phyloP scores from a whole-genome alignment of 202 grass and related monocot species.

The Eragrostis tef region DNA sequence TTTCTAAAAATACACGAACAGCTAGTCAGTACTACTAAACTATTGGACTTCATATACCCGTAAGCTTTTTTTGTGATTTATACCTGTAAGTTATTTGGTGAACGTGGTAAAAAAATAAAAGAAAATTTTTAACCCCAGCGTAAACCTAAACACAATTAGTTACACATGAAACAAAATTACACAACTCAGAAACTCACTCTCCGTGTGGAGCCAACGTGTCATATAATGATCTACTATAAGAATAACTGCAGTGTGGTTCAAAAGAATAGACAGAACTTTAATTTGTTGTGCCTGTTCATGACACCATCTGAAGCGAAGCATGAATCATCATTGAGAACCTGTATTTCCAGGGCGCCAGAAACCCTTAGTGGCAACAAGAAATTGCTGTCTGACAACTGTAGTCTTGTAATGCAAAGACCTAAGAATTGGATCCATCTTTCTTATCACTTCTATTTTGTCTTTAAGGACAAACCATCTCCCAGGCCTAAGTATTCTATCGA shows the following conservation, averaged over 20 bases:
- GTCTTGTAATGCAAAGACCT: constrained; percentile 70
- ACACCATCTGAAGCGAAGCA: constrained; percentile 11
- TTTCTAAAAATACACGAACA: constrained; percentile 2
- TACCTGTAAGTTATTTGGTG: constrained; percentile 1
- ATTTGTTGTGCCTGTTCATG: constrained; percentile 14
- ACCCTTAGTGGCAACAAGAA: constrained; percentile 77
- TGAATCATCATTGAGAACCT: constrained; percentile 33
- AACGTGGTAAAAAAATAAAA: background rate
- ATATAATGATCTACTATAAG: constrained; percentile 27
- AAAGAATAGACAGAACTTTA: constrained; percentile 20
- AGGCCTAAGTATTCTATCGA: constrained; percentile 86
- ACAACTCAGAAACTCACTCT: constrained; percentile 7
- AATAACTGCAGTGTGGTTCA: constrained; percentile 36
- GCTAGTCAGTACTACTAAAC: constrained; percentile 6
- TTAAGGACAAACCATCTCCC: constrained; percentile 81
- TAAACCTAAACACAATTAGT: background rate
- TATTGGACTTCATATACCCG: constrained; percentile 22
- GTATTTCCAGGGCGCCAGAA: constrained; percentile 68
- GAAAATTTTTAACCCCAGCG: background rate
- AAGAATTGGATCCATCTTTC: constrained; percentile 67
- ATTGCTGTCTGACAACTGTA: constrained; percentile 58
- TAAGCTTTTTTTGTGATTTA: no score
- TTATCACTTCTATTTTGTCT: constrained; percentile 60
- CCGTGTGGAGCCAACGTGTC: background rate
- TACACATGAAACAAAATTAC: constrained; percentile 4